A percentile compares a stretch with the other conserved stretches of the same genome.
phyloP scores from a whole-genome alignment of 805 yeast species.

The Candida saitoana region DNA sequence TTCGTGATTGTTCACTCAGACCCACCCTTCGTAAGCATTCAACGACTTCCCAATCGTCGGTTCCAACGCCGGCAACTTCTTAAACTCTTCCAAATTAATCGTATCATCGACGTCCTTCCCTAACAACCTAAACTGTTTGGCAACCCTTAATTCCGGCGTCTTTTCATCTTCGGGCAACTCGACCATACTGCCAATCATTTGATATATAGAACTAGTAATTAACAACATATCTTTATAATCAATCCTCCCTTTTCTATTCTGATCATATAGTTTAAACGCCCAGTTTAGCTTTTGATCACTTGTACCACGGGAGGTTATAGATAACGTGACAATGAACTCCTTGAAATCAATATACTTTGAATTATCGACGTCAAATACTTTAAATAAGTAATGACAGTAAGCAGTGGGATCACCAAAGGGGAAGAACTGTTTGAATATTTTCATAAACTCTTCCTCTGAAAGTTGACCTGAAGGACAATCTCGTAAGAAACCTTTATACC shows the following conservation, averaged over 20 bases:
- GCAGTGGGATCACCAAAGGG: constrained; percentile 97
- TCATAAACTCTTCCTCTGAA: constrained; percentile 80
- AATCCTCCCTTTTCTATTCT: constrained; percentile 72
- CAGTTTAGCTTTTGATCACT: constrained; percentile 80
- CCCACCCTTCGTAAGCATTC: constrained; percentile 76
- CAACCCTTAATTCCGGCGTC: constrained; percentile 84
- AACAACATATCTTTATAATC: constrained; percentile 73
- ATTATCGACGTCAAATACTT: constrained; percentile 80
- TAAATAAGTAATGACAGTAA: constrained; percentile 82
- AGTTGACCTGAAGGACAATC: constrained; percentile 93
- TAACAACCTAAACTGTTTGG: constrained; percentile 72
- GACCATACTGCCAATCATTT: constrained; percentile 95
- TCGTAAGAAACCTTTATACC: constrained; percentile 94
- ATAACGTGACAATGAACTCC: constrained; percentile 84
- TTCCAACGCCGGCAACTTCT: constrained; percentile 73
- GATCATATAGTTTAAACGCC: constrained; percentile 87
- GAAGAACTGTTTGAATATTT: constrained; percentile 92
- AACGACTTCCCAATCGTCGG: constrained; percentile 73
- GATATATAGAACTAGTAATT: constrained; percentile 80
- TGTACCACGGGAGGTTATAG: constrained; percentile 82
- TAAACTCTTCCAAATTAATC: constrained; percentile 79
- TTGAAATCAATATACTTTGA: constrained; percentile 83
- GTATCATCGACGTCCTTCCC: constrained; percentile 62
- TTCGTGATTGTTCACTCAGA: too few relatives aligned
- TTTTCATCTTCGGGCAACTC: constrained; percentile 81